Conservation (phyloP, 2,329 filamentous ascomycete species). For the Neofusicoccum ribis region DNA sequence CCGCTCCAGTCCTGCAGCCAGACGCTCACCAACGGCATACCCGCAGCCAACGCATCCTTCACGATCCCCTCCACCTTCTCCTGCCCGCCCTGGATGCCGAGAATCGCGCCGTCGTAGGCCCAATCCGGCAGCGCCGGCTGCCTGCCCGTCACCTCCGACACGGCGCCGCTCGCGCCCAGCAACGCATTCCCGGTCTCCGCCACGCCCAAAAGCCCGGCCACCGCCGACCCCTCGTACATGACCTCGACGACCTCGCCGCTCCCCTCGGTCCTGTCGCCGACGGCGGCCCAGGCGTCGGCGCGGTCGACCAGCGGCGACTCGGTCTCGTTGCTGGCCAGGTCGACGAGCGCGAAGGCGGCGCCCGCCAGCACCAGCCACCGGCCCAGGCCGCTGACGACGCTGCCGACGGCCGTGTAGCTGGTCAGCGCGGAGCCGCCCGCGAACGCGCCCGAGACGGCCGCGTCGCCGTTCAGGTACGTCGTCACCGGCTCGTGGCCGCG, state of each 20-base stretch:
- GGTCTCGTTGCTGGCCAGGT: slow-evolving; percentile 29
- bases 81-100: slow-evolving; percentile 41
- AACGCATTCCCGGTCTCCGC: slow-evolving; percentile 22
- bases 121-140: slow-evolving; percentile 35
- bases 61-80: slow-evolving; percentile 37
- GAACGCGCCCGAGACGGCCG: slow-evolving; percentile 21
- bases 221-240: background rate
- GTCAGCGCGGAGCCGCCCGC: slow-evolving; percentile 35
- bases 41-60: slow-evolving; percentile 30
- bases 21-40: slow-evolving; percentile 36
- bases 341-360: slow-evolving; percentile 34
- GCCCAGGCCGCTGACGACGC: slow-evolving; percentile 32
- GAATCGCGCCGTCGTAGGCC: slow-evolving; percentile 30
- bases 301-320: background rate
- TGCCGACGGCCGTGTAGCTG: slow-evolving; percentile 35
- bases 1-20: slow-evolving; percentile 42
- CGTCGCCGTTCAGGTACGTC: slow-evolving; percentile 26
- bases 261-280: background rate
- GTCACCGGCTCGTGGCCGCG: slow-evolving; percentile 31
- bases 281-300: background rate
- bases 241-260: background rate
- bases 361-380: slow-evolving; percentile 35
- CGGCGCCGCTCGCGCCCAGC: slow-evolving; percentile 27
- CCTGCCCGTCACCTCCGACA: slow-evolving; percentile 37
- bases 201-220: background rate